Percentiles rank a stretch among this genome's conserved stretches.
phyloP scores from a whole-genome alignment of 305 asterid species.

The Fraxinus nigra region DNA sequence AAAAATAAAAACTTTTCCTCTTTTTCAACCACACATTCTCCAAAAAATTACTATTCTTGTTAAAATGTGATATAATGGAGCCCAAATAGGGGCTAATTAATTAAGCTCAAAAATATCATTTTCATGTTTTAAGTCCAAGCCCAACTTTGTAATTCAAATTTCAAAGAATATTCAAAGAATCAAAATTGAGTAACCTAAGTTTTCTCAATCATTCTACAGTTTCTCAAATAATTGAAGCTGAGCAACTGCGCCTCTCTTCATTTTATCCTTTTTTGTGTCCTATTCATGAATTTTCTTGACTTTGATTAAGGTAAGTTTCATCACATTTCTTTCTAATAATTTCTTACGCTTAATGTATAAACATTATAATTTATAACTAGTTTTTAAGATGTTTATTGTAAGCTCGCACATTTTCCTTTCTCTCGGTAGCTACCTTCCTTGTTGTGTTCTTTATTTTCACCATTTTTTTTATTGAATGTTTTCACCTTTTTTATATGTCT shows the following conservation, averaged over 20 bases:
- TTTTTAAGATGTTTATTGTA: not conserved
- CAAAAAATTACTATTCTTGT: too few species aligned
- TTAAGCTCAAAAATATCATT: not conserved
- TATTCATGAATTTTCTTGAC: not conserved
- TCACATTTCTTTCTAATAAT: not conserved
- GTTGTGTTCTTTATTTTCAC: not conserved
- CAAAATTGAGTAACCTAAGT: not conserved
- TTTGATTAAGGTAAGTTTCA: not conserved
- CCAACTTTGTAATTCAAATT: not conserved
- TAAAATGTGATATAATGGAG: too few species aligned
- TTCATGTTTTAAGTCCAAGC: not conserved
- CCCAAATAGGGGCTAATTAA: not conserved
- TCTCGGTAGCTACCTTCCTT: not conserved
- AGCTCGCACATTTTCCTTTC: not conserved
- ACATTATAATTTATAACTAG: too few species aligned
- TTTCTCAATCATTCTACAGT: too few species aligned
- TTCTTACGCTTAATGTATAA: not conserved
- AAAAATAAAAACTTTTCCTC: too few species aligned
- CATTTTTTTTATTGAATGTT: not conserved
- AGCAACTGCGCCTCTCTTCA: too few species aligned
- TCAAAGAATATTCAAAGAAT: not conserved
- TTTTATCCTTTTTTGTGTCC: too few species aligned
- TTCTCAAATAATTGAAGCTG: too few species aligned
- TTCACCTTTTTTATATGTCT: not conserved
- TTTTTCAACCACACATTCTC: too few species aligned